A percentile compares a stretch with the other conserved stretches of the same genome.
Evolutionary conservation across 2,329 filamentous ascomycete species (phyloP).

Genomic region (Cyphellophora attinorum): DNA sequence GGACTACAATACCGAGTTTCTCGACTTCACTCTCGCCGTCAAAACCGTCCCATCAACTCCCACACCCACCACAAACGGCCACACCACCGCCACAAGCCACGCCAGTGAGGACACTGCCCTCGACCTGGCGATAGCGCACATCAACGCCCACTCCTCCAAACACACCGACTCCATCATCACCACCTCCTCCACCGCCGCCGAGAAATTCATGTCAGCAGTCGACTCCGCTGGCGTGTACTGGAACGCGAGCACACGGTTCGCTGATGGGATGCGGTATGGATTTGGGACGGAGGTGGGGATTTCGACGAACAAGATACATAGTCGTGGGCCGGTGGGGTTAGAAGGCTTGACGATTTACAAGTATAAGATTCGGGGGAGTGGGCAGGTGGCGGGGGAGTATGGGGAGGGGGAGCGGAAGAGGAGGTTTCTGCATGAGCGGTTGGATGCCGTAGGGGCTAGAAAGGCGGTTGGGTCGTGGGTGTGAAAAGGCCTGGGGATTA

Average conservation of each 20-base stretch:
- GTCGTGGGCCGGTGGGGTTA: slow-evolving; percentile 81
- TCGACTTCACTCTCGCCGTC: slow-evolving; percentile 74
- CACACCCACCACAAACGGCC: neutral
- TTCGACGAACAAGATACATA: slow-evolving; percentile 97
- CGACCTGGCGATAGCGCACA: slow-evolving; percentile 69
- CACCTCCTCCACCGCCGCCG: slow-evolving; percentile 54
- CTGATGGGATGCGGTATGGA: slow-evolving; percentile 92
- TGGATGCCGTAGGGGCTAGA: slow-evolving; percentile 24
- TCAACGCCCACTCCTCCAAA: slow-evolving; percentile 84
- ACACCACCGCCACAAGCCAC: slow-evolving; percentile 8
- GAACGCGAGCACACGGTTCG: slow-evolving; percentile 91
- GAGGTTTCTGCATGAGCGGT: slow-evolving; percentile 46
- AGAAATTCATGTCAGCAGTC: slow-evolving; percentile 73
- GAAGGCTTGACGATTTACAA: slow-evolving; percentile 97
- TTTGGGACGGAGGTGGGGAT: slow-evolving; percentile 98
- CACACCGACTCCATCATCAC: slow-evolving; percentile 93
- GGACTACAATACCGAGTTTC: slow-evolving; percentile 84
- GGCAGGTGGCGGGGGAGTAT: slow-evolving; percentile 74
- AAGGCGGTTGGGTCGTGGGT: neutral
- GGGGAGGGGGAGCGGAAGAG: slow-evolving; percentile 41
- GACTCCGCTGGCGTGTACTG: slow-evolving; percentile 92
- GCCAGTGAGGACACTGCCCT: slow-evolving; percentile 31
- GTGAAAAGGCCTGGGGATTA: neutral
- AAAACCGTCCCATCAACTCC: slow-evolving; percentile 53
- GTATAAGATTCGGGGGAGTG: slow-evolving; percentile 76